A percentile compares a stretch with the other conserved stretches of the same genome.
Conservation (phyloP, 495 filamentous ascomycete genomes). For the Trichoderma erinaceum region DNA sequence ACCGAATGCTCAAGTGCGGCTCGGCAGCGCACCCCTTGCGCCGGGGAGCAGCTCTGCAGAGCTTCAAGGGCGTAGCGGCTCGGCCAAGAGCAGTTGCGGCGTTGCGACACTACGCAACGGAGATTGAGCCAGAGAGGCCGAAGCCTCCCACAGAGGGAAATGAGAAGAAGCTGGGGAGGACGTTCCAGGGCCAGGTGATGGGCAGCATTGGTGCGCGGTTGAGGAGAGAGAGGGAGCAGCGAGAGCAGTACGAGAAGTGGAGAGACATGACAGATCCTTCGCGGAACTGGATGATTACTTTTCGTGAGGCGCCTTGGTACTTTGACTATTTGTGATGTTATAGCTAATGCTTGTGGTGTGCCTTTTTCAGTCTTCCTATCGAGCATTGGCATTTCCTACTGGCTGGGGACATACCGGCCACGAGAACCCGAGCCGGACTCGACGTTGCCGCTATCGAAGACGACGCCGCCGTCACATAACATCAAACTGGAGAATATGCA, state of each 20-base stretch:
- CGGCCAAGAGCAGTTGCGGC: conserved; percentile 15
- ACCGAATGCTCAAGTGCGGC: conserved; percentile 3
- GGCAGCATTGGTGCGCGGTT: conserved; percentile 75
- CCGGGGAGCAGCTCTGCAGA: not conserved
- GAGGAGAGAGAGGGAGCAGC: conserved; percentile 64
- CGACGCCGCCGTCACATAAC: conserved; percentile 61
- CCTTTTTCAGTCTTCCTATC: conserved; percentile 46
- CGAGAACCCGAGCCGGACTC: conserved; percentile 58
- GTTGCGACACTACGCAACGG: conserved; percentile 3
- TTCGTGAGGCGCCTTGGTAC: conserved; percentile 43
- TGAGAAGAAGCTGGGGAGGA: conserved; percentile 29
- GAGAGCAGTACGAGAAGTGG: conserved; percentile 55
- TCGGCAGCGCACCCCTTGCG: conserved; percentile 10
- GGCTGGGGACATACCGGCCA: conserved; percentile 58
- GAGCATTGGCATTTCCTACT: conserved; percentile 60
- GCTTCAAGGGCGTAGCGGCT: not conserved
- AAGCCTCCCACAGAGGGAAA: conserved; percentile 21
- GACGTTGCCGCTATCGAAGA: conserved; percentile 60
- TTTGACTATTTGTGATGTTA: not conserved
- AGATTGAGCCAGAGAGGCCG: conserved; percentile 19
- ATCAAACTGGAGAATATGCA: conserved; percentile 69
- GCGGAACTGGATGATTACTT: conserved; percentile 55
- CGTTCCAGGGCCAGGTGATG: conserved; percentile 83
- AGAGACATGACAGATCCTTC: conserved; percentile 47
- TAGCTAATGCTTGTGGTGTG: conserved; percentile 8